Evolutionary conservation across 768 basidiomycete genomes (phyloP).

Genomic region (Collybiopsis luxurians): DNA sequence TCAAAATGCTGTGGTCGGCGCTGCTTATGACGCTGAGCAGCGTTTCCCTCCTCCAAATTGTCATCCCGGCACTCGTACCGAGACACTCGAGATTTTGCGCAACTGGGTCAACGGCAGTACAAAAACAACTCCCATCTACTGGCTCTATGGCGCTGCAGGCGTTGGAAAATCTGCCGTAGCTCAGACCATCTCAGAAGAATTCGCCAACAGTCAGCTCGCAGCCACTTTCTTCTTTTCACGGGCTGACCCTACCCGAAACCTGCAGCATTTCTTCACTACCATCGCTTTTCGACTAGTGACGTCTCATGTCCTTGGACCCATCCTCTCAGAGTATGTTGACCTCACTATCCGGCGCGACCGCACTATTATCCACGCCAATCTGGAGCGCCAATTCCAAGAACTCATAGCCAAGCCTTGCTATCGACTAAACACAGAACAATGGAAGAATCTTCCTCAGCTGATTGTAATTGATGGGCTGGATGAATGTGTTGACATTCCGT

Average conservation of each 20-base stretch:
- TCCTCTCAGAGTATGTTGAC: too few species aligned
- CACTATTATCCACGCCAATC: not conserved
- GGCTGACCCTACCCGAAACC: conserved; percentile 21
- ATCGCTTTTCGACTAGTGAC: conserved; percentile 29
- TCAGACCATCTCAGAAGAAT: conserved; percentile 23
- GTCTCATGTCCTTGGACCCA: not conserved
- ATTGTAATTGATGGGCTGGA: conserved; percentile 32
- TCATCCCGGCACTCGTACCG: not conserved
- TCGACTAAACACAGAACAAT: not conserved
- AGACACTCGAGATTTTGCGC: not conserved
- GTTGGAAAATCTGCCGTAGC: conserved; percentile 31
- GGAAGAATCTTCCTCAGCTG: conserved; percentile 19
- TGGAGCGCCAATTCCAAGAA: conserved; percentile 25
- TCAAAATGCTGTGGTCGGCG: too few species aligned
- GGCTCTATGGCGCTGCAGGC: conserved; percentile 33
- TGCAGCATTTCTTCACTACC: conserved; percentile 25
- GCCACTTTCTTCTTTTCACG: conserved; percentile 30
- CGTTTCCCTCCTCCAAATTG: not conserved
- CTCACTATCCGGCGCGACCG: conserved; percentile 8
- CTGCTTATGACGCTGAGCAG: too few species aligned
- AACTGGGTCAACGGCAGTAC: not conserved
- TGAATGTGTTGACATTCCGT: conserved; percentile 25
- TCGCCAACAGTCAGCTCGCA: conserved; percentile 11
- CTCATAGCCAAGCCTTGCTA: conserved; percentile 24
- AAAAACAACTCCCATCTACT: conserved; percentile 16